A percentile compares a stretch with the other conserved stretches of the same genome.
These are phyloP conservation scores for Botrytis hyacinthi DNA, from an alignment of 2,329 filamentous ascomycete species.

Conservation along the genomic window DNA sequence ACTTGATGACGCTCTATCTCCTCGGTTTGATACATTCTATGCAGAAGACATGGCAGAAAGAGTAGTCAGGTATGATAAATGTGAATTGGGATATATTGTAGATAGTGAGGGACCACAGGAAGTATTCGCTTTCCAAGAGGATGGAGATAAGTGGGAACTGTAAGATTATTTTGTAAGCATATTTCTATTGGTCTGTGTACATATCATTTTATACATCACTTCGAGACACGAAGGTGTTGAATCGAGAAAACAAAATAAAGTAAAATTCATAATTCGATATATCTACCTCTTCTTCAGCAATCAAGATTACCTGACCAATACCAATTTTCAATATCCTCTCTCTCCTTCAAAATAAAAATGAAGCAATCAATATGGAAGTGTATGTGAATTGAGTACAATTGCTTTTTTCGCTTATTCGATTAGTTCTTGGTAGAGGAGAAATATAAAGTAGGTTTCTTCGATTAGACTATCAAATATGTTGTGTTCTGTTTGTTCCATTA, in stretches of 20 bases:
- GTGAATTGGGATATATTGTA: conserved; percentile 55
- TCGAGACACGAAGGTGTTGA: neutral
- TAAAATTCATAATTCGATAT: neutral
- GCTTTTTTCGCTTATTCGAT: neutral
- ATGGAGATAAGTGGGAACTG: neutral
- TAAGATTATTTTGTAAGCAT: neutral
- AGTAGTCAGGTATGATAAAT: conserved; percentile 52
- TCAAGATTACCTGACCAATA: neutral
- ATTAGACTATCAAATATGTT: neutral
- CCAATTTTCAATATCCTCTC: neutral
- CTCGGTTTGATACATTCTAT: conserved; percentile 54
- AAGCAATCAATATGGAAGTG: neutral
- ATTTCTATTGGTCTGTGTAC: neutral
- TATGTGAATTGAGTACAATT: neutral
- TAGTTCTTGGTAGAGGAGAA: neutral
- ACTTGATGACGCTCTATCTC: conserved; percentile 50
- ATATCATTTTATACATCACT: neutral
- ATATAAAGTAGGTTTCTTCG: neutral
- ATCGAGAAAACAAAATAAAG: neutral
- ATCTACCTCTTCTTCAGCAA: too few species aligned
- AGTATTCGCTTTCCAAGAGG: conserved; percentile 17
- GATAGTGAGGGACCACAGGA: conserved; percentile 49
- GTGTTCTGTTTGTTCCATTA: neutral
- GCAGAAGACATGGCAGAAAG: conserved; percentile 42
- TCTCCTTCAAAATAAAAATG: neutral